Evolutionary conservation across 2,329 filamentous ascomycete genomes (phyloP), one percentile per base, ranked within the genome.

Genomic region (Colletotrichum zoysiae): DNA sequence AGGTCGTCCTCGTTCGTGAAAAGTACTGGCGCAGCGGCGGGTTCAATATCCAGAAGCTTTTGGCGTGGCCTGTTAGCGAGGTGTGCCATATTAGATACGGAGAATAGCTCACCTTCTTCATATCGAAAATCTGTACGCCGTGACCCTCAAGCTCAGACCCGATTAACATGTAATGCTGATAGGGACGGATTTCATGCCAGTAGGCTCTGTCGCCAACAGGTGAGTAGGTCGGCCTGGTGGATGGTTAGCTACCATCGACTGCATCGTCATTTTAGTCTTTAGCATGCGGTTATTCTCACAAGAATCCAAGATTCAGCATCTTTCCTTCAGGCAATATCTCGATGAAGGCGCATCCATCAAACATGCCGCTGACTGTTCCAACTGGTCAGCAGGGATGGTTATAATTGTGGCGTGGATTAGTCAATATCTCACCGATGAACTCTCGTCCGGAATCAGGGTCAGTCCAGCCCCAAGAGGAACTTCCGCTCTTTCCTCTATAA

Each of bases 41-140:
- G 79, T 73, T 85, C 79, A 56, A 87, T 76, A 16, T 78, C 77
- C 48, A 84, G 77, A 26, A 87, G 81, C 79, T 74, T 18, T 3
- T 3, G 11, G 1, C 3, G 20, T 48, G 46, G 46, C 3, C 7
- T n/a, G 58, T 68, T 14, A 68, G 23, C 51, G 1, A 8, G 33
- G 11, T 4, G 18, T 46, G 6, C 9, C 7, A 4, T 1, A 14
- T 3, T 38, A 8, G 6, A 14, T 2, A 33, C 8, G 1, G 16
- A 38, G 12, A 23, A 33, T 3, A 18, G 30, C 57, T 57, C 1
- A 73, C 72, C 64, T 86, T 89, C 74, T 81, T 86, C 86, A 89
- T 84, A 76, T 91, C 88, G 73, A 91, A 91, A 76, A 90, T 86
- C 77, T 91, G 89, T 44, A 91, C 83, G 40, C 86, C 86, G 75